A percentile compares a stretch with the other conserved stretches of the same genome.
Conservation (phyloP, 768 basidiomycete species). For the Boletellus sp. region DNA sequence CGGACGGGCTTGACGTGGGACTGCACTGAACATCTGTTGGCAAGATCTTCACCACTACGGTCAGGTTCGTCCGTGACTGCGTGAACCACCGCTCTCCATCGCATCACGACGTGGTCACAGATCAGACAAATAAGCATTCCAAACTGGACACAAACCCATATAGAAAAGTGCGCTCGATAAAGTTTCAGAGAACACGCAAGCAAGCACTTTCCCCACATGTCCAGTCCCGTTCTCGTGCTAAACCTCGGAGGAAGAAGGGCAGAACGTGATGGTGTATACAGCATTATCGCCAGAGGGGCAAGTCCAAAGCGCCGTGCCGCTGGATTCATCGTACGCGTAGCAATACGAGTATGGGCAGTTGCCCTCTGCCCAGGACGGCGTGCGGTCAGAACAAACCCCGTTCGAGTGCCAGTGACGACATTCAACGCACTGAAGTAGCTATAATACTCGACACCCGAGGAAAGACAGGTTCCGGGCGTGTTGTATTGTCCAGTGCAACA, state of each 20-base stretch:
- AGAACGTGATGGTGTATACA: conserved; percentile 46
- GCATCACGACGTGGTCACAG: too few species aligned
- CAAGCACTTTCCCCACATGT: not conserved
- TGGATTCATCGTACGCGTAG: conserved; percentile 50
- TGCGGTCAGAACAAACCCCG: conserved; percentile 1
- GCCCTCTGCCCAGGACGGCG: conserved; percentile 25
- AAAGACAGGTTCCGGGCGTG: conserved; percentile 54
- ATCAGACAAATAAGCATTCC: too few species aligned
- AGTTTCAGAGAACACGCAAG: not conserved
- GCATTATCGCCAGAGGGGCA: conserved; percentile 36
- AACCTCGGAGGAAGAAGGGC: conserved; percentile 28
- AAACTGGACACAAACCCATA: not conserved
- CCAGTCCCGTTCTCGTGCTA: not conserved
- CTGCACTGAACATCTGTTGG: too few species aligned
- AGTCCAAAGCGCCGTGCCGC: conserved; percentile 43
- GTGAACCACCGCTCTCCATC: too few species aligned
- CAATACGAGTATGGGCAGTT: conserved; percentile 47
- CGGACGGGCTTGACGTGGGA: too few species aligned
- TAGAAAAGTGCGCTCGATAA: not conserved
- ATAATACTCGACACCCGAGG: conserved; percentile 40
- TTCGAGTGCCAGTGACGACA: not conserved
- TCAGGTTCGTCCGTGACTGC: too few species aligned
- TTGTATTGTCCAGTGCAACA: conserved; percentile 59
- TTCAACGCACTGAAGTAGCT: conserved; percentile 43
- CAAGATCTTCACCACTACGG: too few species aligned